Conservation (phyloP, 148 eudicot genomes). For the Selenicereus undatus region DNA sequence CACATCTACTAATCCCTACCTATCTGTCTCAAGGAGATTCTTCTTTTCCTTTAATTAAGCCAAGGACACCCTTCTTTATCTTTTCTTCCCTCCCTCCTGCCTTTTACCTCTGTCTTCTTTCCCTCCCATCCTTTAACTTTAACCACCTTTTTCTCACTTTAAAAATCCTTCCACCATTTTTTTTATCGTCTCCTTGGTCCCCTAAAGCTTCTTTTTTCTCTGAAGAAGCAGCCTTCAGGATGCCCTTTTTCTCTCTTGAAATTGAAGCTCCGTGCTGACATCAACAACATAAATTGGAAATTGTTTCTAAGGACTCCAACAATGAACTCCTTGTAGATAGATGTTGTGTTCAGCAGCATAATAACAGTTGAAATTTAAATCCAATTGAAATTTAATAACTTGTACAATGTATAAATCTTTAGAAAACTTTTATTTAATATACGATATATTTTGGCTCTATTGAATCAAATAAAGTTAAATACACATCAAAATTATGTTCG, state of each 20-base stretch:
- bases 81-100: neutral
- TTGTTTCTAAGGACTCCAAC: no score
- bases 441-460: no score
- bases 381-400: no score
- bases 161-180: neutral
- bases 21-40: neutral
- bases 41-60: neutral
- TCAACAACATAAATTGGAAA: no score
- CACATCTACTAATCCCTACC: neutral
- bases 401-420: no score
- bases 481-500: no score
- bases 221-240: neutral
- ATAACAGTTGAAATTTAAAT: no score
- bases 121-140: neutral
- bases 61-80: neutral
- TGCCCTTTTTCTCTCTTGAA: neutral
- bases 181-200: neutral
- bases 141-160: neutral
- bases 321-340: no score
- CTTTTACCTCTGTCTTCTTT: neutral
- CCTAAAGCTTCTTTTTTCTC: slow-evolving; percentile 3
- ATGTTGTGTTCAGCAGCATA: no score
- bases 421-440: no score
- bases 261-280: slow-evolving; percentile 1
- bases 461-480: no score